These are phyloP conservation scores for Termitomyces sp. DNA, from an alignment of 768 basidiomycete genomes.

Conservation along the genomic window DNA sequence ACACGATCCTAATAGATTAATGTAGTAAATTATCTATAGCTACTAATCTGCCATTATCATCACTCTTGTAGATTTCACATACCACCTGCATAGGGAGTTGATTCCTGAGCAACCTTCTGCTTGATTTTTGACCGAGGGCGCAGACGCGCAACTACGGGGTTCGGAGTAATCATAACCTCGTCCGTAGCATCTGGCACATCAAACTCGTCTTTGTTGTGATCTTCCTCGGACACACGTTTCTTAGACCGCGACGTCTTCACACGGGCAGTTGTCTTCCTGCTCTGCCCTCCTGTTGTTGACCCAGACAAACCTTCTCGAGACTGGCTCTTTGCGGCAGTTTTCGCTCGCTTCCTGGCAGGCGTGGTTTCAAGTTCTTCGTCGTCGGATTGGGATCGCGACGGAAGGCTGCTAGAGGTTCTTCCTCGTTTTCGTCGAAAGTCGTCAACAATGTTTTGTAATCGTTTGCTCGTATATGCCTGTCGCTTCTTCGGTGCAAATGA, in stretches of 20 bases:
- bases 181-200: neutral
- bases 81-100: neutral
- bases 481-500: constrained; percentile 72
- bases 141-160: constrained; percentile 19
- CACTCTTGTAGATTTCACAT: neutral
- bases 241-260: constrained; percentile 4
- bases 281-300: constrained; percentile 7
- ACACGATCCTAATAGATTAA: constrained; percentile 6
- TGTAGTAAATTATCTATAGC: constrained; percentile 1
- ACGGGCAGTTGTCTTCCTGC: constrained; percentile 5
- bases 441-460: constrained; percentile 80
- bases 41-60: neutral
- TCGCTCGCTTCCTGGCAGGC: constrained; percentile 24
- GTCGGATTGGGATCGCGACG: constrained; percentile 10
- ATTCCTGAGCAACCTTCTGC: neutral
- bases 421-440: constrained; percentile 65
- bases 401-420: constrained; percentile 18
- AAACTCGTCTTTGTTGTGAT: constrained; percentile 1
- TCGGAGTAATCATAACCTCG: constrained; percentile 12
- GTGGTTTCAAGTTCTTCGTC: constrained; percentile 16
- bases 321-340: constrained; percentile 11
- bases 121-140: constrained; percentile 29
- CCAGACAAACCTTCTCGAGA: constrained; percentile 2
- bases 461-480: constrained; percentile 80
- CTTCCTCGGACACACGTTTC: constrained; percentile 1